A percentile compares a stretch with the other conserved stretches of the same genome.
Evolutionary conservation across 306 rosid genomes (phyloP).

Genomic region (Aeschynomene evenia): DNA sequence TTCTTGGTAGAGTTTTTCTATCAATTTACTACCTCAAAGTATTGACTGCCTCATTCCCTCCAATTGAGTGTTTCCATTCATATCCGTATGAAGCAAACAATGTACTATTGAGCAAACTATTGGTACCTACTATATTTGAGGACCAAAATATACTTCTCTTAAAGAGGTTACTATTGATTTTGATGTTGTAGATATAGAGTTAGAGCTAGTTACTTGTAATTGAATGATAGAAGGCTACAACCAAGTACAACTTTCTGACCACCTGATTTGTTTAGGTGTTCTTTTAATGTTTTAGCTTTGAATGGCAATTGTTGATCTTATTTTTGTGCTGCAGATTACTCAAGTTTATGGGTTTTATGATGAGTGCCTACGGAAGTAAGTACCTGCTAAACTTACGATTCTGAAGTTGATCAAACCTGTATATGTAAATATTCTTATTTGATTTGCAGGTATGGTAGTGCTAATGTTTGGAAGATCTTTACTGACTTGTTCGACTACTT

Average conservation of each 20-base stretch:
- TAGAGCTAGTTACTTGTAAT: not conserved
- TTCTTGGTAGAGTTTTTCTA: not conserved
- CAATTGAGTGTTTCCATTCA: not conserved
- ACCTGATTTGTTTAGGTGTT: not conserved
- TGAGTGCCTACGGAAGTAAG: slow-evolving; percentile 94
- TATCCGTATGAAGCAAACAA: not conserved
- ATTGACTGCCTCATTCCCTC: not conserved
- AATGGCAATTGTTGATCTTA: slow-evolving; percentile 30
- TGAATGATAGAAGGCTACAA: not conserved
- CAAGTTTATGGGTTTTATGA: slow-evolving; percentile 97
- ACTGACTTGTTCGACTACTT: slow-evolving; percentile 97
- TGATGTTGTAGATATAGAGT: not conserved
- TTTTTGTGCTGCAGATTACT: slow-evolving; percentile 72
- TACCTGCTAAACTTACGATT: slow-evolving; percentile 10
- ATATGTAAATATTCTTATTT: slow-evolving; percentile 21
- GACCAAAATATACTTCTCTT: slow-evolving; percentile 1
- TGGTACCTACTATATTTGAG: not conserved
- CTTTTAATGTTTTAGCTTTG: slow-evolving; percentile 2
- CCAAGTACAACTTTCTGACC: not conserved
- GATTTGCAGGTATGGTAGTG: slow-evolving; percentile 87
- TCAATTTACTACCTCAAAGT: not conserved
- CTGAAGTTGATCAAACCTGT: slow-evolving; percentile 18
- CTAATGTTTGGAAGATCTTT: slow-evolving; percentile 95
- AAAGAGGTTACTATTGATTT: not conserved
- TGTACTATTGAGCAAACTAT: not conserved